These are phyloP conservation scores for Citrullus mucosospermus DNA, from an alignment of 306 rosid genomes.

Conservation along the genomic window DNA sequence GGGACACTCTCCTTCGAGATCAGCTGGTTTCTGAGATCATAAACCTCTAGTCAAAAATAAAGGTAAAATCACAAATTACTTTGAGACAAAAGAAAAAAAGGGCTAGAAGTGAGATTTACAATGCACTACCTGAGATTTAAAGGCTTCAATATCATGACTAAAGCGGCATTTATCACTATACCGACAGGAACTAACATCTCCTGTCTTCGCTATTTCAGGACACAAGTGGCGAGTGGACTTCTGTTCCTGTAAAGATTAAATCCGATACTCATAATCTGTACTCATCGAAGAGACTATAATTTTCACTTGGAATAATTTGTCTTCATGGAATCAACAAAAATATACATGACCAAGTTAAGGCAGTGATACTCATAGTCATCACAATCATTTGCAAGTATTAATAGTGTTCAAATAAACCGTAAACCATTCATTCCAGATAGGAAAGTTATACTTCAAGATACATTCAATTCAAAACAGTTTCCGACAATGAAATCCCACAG, in stretches of 20 bases:
- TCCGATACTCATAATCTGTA: background rate
- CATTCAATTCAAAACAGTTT: background rate
- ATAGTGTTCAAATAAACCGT: background rate
- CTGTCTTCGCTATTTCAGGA: constrained; percentile 57
- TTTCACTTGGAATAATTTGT: background rate
- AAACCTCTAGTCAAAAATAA: background rate
- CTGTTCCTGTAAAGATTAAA: constrained; percentile 34
- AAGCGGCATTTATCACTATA: constrained; percentile 71
- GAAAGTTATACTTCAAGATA: background rate
- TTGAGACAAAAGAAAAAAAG: background rate
- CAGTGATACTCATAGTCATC: background rate
- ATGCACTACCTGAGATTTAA: constrained; percentile 52
- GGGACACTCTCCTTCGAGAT: constrained; percentile 80
- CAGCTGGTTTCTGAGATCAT: constrained; percentile 55
- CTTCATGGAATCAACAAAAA: background rate
- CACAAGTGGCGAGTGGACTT: constrained; percentile 51
- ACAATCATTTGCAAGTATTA: background rate
- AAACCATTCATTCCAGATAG: background rate
- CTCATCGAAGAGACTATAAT: background rate
- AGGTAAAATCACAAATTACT: background rate
- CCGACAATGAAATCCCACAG: background rate
- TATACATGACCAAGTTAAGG: background rate
- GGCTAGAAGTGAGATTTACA: background rate
- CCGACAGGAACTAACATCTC: constrained; percentile 55
- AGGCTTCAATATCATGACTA: constrained; percentile 75